Base-by-base conservation (phyloP, 2,329 filamentous ascomycete genomes). In the Cladosporium oxysporum region DNA sequence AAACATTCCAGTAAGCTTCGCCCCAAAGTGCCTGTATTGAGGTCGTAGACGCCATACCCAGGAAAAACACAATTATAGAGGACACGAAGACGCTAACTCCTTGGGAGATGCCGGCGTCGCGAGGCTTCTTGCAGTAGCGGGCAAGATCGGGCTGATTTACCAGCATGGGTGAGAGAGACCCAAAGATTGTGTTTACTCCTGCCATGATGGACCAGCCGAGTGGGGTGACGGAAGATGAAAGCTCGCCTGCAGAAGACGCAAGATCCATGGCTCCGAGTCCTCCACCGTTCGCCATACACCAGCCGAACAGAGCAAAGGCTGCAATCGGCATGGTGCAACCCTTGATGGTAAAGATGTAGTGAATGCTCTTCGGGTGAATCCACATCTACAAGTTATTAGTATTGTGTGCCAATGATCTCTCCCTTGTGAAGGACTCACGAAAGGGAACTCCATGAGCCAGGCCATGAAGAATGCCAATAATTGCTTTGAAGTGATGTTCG, bases 61-160 rank as follows among this genome's bases (percentile, higher is more conserved):
- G 72, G 12, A 81, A 67, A 2, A 80, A 81, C 8, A 81, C 77
- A 21, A 76, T 75, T 29, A 83, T 71, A 0, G 80, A 79, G 41
- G 81, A 78, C 14, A 76, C 75, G 63, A 82, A 66, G 37, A 81
- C 67, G 21, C 61, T 63, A 18, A 63, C 57, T 18, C 61, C 61
- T 69, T 83, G 81, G 3, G 77, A 77, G 76, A 77, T 82, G 69
- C 80, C 76, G 16, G 80, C 76, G 14, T 76, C 79, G 5, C 70
- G 74, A 64, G 73, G 76, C 11, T 74, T 79, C 65, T 73, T 76
- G 60, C 72, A 74, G 75, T 78, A 83, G 44, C 81, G 73, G 11
- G 80, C 79, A 67, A 82, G 79, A 68, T 83, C 81, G 0, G 81
- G 80, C 63, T 75, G 72, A 67, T 85, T 86, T 14, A 85, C 81